Base-by-base conservation (phyloP, 345 rosid species). In the Mercurialis annua region DNA sequence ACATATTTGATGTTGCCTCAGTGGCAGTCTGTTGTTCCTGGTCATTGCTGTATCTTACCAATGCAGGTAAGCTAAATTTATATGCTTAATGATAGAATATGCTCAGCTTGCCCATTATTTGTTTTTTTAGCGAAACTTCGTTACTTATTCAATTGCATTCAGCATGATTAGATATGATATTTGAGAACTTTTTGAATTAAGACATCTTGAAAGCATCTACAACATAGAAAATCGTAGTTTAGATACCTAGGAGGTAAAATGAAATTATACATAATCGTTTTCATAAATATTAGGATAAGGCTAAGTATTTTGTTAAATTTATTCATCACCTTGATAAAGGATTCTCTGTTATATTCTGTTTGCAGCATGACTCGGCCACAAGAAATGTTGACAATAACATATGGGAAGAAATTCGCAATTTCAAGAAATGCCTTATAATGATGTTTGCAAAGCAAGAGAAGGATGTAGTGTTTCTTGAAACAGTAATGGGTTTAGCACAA, bases 331-430 rank as follows among this genome's bases (percentile, higher is more conserved):
- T 24, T 2, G 42, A 21, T 46, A 33, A 69, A 23, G 24, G 43
- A 3, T 4, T 20, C 27, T 42, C 12, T 18, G 30, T 61, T 30
- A 21, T 49, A 76, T n/a, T n/a, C n/a, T n/a, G n/a, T n/a, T 63
- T 30, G 59, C 89, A 90, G 94, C 98, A 93, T 59, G 97, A 89
- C 60, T 83, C 89, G 33, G 76, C 93, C 46, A 77, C 91, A 49
- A 87, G 97, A 76, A 84, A 71, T 2, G 83, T 89, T 12, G 97
- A 91, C 71, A 81, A 86, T 77, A 80, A 79, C 66, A 86, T 85
- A 52, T 87, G 96, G 99, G 93, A 85, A 16, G 95, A 94, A 83
- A 87, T 94, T 42, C 91, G 93, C 4, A 91, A 91, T 59, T 91
- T 87, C 81, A 86, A 94, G 76, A 94, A 91, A 78, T 91, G 99